Evolutionary conservation across 2,329 filamentous ascomycete species (phyloP).

Genomic region (Xylariales sp.): DNA sequence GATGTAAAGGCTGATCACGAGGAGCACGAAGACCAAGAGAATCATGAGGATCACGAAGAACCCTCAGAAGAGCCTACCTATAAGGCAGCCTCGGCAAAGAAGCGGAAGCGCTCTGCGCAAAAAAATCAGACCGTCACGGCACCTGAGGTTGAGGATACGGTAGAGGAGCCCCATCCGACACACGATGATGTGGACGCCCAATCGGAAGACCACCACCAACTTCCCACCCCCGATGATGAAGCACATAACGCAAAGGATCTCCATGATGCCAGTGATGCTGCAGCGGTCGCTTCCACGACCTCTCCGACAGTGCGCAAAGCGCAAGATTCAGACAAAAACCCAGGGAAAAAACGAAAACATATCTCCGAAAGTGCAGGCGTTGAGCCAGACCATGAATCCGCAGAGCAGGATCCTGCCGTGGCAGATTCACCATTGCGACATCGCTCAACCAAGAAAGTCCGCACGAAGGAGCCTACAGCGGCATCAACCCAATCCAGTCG

Average conservation of each 20-base stretch:
- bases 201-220: slow-evolving; percentile 3
- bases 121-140: neutral
- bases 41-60: no score
- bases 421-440: no score
- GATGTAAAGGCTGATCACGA: slow-evolving; percentile 7
- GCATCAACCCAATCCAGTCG: slow-evolving; percentile 5
- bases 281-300: slow-evolving; percentile 1
- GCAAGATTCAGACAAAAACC: slow-evolving; percentile 10
- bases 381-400: neutral
- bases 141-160: neutral
- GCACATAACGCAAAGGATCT: no score
- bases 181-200: no score
- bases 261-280: no score
- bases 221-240: slow-evolving; percentile 4
- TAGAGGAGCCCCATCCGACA: no score
- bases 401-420: neutral
- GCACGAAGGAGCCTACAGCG: no score
- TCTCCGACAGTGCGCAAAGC: slow-evolving; percentile 10
- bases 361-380: neutral
- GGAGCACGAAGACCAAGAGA: no score
- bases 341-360: slow-evolving; percentile 13
- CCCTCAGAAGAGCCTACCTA: no score
- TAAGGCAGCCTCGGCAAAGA: slow-evolving; percentile 13
- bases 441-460: no score
- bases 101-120: slow-evolving; percentile 15